Evolutionary conservation across 208 protist species (phyloP), one percentile per base, ranked within the genome.

Genomic region (Borovskyia barvae): DNA sequence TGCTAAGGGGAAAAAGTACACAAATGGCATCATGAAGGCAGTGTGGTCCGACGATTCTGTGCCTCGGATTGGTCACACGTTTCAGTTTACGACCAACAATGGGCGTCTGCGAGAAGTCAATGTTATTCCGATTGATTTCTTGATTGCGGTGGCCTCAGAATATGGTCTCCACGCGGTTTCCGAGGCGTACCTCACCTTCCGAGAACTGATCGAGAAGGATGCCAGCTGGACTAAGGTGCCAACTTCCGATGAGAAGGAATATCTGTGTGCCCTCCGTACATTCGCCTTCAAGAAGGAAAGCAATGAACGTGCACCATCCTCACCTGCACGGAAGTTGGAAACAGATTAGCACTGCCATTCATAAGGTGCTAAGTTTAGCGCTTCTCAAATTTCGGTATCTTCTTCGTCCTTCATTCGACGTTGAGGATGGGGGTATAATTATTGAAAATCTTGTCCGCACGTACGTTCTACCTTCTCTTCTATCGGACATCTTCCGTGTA

Each of bases 231-330:
- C 80, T 5, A 82, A 77, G 52, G 60, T 75, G n/a, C 71, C 62
- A 24, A 80, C 75, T 36, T 62, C 72, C 1, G 82, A 82, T 57
- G 88, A 94, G 53, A 94, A 89, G 46, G 82, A 92, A 28, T 92
- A 92, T 55, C 43, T 94, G 5, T 81, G 68, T 59, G 60, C 69
- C 0, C 65, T 87, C 28, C 75, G 82, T 29, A 82, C 77, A 24
- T 88, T 92, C 55, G 82, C 82, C 3, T 94, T 94, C 57, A 73
- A 78, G 63, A 94, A 94, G 63, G 64, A 85, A 24, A 65, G 77
- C 55, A 67, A 61, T 20, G 69, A 79, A 48, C 66, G 83, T 45
- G 35, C 53, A 9, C 61, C 66, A 9, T 54, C 30, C 17, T 67
- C 53, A n/a, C 53, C 58, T 20, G 39, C 30, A n/a, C 45, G 51